Percentiles rank a stretch among this genome's conserved stretches.
phyloP scores from a whole-genome alignment of 1,284 basidiomycete genomes.

The Trichosporon coremiiforme region DNA sequence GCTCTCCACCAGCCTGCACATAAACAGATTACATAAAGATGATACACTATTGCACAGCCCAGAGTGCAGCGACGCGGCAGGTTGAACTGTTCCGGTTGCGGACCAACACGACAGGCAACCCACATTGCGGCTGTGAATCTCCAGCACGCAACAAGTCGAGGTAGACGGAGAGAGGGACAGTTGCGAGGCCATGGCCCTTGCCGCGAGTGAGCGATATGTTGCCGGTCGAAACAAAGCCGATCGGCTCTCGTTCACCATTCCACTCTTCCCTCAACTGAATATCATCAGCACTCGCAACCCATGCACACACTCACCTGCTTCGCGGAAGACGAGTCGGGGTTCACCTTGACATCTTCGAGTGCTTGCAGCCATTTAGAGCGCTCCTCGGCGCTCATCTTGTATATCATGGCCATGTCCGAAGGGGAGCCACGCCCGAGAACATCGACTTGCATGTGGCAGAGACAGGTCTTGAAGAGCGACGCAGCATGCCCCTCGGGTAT shows the following conservation, averaged over 20 bases:
- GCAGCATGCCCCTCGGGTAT: constrained; percentile 55
- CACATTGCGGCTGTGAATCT: constrained; percentile 51
- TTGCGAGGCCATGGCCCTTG: constrained; percentile 71
- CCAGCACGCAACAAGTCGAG: constrained; percentile 59
- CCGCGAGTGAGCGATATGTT: constrained; percentile 75
- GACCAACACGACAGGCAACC: constrained; percentile 55
- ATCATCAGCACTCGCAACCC: constrained; percentile 49
- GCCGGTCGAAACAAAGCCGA: constrained; percentile 80
- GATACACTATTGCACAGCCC: neutral
- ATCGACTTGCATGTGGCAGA: constrained; percentile 67
- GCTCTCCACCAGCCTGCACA: no score
- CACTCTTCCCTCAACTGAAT: no score
- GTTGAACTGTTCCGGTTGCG: constrained; percentile 58
- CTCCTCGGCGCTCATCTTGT: constrained; percentile 63
- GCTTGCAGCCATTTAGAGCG: constrained; percentile 58
- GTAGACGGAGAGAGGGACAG: constrained; percentile 64
- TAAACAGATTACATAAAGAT: neutral
- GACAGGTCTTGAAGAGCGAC: constrained; percentile 63
- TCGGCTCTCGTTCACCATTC: no score
- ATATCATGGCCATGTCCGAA: constrained; percentile 71
- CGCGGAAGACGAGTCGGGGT: neutral
- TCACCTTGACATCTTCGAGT: constrained; percentile 46
- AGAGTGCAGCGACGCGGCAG: constrained; percentile 53
- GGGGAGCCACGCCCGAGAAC: constrained; percentile 71
- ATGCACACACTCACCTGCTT: constrained; percentile 25